Conservation (phyloP, 768 basidiomycete genomes). For the Termitomyces titanicus region DNA sequence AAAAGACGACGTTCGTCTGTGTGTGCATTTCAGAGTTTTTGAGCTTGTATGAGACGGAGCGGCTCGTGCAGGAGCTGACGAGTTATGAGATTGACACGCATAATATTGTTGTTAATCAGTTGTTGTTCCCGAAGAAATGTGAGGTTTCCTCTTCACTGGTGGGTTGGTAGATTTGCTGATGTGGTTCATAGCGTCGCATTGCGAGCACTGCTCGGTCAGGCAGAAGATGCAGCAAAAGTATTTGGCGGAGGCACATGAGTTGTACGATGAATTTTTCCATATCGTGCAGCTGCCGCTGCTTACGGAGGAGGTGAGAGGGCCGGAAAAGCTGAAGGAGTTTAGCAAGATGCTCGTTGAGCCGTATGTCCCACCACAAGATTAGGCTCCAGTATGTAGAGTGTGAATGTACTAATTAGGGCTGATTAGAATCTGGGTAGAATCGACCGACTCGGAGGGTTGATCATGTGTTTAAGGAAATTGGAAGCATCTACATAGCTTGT, state of each 20-base stretch:
- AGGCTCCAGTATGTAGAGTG: background rate
- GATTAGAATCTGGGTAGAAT: background rate
- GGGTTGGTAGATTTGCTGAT: background rate
- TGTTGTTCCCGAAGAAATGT: conserved; percentile 92
- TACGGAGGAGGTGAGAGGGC: conserved; percentile 95
- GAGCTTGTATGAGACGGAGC: conserved; percentile 97
- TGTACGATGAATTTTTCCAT: conserved; percentile 98
- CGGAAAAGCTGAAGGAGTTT: conserved; percentile 89
- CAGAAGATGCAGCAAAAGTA: conserved; percentile 99
- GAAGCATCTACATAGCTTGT: too few species aligned
- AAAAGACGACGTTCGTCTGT: conserved; percentile 98
- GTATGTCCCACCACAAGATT: conserved; percentile 57
- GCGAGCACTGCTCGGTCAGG: conserved; percentile 92
- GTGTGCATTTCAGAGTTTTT: conserved; percentile 99
- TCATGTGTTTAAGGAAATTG: too few species aligned
- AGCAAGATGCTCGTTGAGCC: conserved; percentile 89
- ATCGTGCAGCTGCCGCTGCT: conserved; percentile 90
- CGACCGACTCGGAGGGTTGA: background rate
- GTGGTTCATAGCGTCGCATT: conserved; percentile 66
- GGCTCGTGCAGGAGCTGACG: conserved; percentile 94
- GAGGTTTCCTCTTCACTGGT: conserved; percentile 22
- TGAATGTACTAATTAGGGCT: background rate
- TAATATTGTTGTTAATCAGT: conserved; percentile 97
- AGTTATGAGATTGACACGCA: conserved; percentile 96
- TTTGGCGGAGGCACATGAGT: conserved; percentile 91